Base-by-base conservation (phyloP, 768 basidiomycete genomes). In the Trichaptum fuscoviolaceum region DNA sequence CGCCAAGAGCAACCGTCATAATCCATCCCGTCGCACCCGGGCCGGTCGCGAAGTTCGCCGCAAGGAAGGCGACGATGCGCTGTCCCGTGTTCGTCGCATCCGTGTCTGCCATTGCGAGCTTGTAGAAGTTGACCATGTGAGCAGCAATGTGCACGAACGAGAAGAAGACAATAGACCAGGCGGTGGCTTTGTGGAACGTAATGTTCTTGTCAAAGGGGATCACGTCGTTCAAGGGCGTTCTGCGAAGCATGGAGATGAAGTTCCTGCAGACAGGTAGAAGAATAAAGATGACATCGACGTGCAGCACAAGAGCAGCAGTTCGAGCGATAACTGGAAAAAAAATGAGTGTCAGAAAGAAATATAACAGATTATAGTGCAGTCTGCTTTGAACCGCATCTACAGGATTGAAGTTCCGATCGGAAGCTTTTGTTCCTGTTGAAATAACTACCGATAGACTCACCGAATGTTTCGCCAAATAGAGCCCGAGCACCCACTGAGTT, bases 161-260 rank as follows among this genome's bases (percentile, higher is more conserved):
- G 71, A 88, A 90, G 60, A 86, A 77, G 64, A 95, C 90, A 68
- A 98, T 95, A 34, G 92, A 89, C 93, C 93, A 97, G 7, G 86
- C 96, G 2, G 91, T 91, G 67, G 91, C 87, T 75, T 93, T 95
- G 82, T 94, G 95, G 76, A 97, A 90, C 7, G 87, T 87, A 76
- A 97, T 87, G 74, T 91, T 94, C 81, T 95, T 91, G 82, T 96
- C 95, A 74, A 98, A 96, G 24, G 94, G 94, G 69, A 96, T 92
- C 78, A 94, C 77, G 69, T 86, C 83, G 79, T 92, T 93, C 67
- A 99, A 81, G 1, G 95, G 87, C 0, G 93, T 94, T 64, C 89
- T 87, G 27, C 96, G 90, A 62, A 96, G 83, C 60, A 96, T 71
- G 25, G 95, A 96, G 76, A 97, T 86, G 79, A 97, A 94, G 79